Evolutionary conservation across 805 yeast species (phyloP), one percentile per base, ranked within the genome.

Genomic region (Saccharomycopsis oosterbeekiorum): DNA sequence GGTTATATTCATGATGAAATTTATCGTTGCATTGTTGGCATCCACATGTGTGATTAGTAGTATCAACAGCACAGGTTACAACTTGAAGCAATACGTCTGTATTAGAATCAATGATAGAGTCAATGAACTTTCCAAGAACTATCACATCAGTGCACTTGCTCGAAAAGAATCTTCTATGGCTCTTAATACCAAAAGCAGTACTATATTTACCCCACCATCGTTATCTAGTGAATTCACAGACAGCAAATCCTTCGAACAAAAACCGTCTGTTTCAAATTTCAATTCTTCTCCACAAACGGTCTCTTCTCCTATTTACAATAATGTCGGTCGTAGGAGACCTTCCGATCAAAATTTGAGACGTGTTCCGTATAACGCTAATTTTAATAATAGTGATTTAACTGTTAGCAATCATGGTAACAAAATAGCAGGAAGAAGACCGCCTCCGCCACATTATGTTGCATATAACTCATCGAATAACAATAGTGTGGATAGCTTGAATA

Each of bases 11-110:
- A 79, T 86, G 63, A 68, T 81, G 59, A 77, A 78, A 69, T 80
- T 87, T 61, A 66, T 76, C 26, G 67, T 83, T 60, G 92, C 89
- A 0, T 64, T 85, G 64, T 42, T 83, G 1, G 75, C 78, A 62
- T 77, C 78, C 56, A 66, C 81, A 14, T 86, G 84, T 2, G 78
- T 86, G 1, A 78, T 76, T 65, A 75, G 78, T 59, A 78, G 75
- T 63, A 68, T 79, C 12, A 70, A 78, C 43, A 69, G 72, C 17
- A 68, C 70, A 54, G 77, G 75, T 56, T 66, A 67, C 29, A 76
- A 82, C 12, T 71, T 86, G 60, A 85, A 82, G 66, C 83, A 82
- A 64, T 86, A 79, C 70, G 85, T 88, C 68, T 84, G 86, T 69
- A 67, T 75, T 11, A 76, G 82, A 39, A 83, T 86, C 58, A 84